These are phyloP conservation scores for Vitis hybrid DNA, from an alignment of 177 flowering plant genomes.

Conservation along the genomic window DNA sequence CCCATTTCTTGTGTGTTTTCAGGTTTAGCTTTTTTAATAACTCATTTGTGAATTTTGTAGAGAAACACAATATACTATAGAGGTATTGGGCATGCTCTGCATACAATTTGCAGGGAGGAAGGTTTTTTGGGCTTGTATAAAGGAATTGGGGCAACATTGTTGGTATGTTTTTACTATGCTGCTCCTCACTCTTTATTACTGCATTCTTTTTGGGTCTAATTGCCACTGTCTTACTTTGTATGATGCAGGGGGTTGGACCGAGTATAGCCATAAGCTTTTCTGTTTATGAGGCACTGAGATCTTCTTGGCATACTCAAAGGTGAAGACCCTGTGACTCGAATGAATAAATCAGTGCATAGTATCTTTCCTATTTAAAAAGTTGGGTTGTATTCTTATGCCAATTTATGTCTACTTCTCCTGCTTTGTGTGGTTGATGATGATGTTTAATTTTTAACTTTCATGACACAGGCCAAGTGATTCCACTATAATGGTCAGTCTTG, in stretches of 20 bases:
- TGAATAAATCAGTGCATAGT: too few species aligned
- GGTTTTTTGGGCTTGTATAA: constrained; percentile 79
- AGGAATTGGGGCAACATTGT: constrained; percentile 89
- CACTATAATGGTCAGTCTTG: constrained; percentile 64
- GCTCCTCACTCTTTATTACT: background rate
- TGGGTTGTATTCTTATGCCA: background rate
- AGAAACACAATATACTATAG: constrained; percentile 61
- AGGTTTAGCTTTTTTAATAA: background rate
- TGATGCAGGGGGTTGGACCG: constrained; percentile 91
- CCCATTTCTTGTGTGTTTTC: background rate
- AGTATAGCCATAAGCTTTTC: constrained; percentile 91
- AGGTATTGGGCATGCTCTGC: constrained; percentile 77
- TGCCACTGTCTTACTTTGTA: background rate
- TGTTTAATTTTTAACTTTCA: constrained; percentile 7
- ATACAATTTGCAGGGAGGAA: constrained; percentile 80
- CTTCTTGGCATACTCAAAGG: constrained; percentile 74
- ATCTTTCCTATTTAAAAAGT: background rate
- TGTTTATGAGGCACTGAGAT: constrained; percentile 76
- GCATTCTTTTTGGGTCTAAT: background rate
- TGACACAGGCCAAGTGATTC: constrained; percentile 75
- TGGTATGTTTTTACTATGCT: constrained; percentile 48
- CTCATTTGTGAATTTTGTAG: constrained; percentile 33
- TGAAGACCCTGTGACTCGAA: constrained; percentile 14
- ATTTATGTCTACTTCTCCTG: constrained; percentile 1
- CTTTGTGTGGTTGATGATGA: background rate